Base-by-base conservation (phyloP, 2,329 filamentous ascomycete species). In the Aspergillus tubingensis region DNA sequence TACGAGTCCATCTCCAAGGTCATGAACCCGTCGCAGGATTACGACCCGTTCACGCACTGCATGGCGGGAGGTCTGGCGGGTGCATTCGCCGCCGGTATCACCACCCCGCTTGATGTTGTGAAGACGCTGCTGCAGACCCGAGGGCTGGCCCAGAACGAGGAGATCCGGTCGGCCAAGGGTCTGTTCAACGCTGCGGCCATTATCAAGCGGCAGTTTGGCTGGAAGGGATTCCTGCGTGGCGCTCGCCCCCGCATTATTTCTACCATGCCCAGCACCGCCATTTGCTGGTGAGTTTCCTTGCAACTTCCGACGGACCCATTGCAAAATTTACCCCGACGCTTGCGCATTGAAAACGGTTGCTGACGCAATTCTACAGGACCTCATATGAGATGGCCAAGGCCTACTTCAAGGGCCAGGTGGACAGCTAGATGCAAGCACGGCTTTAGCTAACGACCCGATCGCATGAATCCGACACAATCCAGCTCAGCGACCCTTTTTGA, bases 261-360 rank as follows among this genome's bases (percentile, higher is more conserved):
- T 10, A 96, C 95, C 1, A 98, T 98, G 90, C 95, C 95, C 19
- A 97, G 93, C 80, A 99, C 95, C 36, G 95, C 95, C n/a, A 99
- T 99, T 73, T 99, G 95, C 83, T 99, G 95, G 95, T 95, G 75
- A 72, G 83, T 64, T 56, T 25, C n/a, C 38, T 36, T 36, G 8
- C 23, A 5, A 15, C 25, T 10, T 30, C 15, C 15, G 25, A 8
- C 6, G 15, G 23, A 5, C 7, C 44, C 44, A 36, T 36, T 36
- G 11, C 21, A 27, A 13, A 15, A 30, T 49, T 49, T 30, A 7
- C 44, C 8, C 15, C 25, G 44, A 30, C 8, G 15, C 19, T 47
- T 15, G 21, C 10, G 50, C 25, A 25, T 44, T 15, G 17, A 53
- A 44, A 17, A 15, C 41, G 23, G 51, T 19, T 23, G 25, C 57